Conservation (phyloP, 1,139 yeast species). For the Groenewaldozyma auringiensis region DNA sequence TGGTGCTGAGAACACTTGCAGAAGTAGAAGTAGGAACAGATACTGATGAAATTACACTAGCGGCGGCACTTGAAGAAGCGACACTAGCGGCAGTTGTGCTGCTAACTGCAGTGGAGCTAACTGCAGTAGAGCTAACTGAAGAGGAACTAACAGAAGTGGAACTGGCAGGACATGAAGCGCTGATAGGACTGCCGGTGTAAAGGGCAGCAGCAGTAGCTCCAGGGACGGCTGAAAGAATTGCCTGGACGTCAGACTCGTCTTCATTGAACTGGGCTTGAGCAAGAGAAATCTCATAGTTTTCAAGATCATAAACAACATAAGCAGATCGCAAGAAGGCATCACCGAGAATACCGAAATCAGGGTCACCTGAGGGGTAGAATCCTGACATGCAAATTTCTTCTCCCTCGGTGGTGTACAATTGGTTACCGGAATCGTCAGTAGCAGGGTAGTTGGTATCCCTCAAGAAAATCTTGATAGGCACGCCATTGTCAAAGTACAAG, state of each 20-base stretch:
- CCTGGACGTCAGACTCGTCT: constrained; percentile 17
- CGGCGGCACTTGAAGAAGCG: background rate
- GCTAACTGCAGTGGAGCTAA: background rate
- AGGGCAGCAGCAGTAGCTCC: constrained; percentile 14
- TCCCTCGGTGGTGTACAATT: constrained; percentile 9
- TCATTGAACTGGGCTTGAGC: constrained; percentile 46
- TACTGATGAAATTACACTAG: background rate
- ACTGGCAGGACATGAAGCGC: background rate
- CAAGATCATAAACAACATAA: constrained; percentile 66
- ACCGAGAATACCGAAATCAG: constrained; percentile 46
- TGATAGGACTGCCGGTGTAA: constrained; percentile 2
- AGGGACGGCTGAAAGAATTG: constrained; percentile 17
- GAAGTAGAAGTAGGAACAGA: background rate
- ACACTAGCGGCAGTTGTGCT: background rate
- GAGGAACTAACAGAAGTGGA: background rate
- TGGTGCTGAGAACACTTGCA: constrained; percentile 1
- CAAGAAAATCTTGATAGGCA: constrained; percentile 14
- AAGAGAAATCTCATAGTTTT: constrained; percentile 49
- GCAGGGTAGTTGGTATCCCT: constrained; percentile 12
- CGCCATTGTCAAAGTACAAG: constrained; percentile 12
- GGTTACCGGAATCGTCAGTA: constrained; percentile 10
- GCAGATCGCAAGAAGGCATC: constrained; percentile 61
- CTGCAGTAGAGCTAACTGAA: background rate
- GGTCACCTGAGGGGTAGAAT: constrained; percentile 13
- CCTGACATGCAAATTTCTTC: constrained; percentile 14